Evolutionary conservation across 2,329 filamentous ascomycete genomes (phyloP).

Genomic region (Massarina eburnea): DNA sequence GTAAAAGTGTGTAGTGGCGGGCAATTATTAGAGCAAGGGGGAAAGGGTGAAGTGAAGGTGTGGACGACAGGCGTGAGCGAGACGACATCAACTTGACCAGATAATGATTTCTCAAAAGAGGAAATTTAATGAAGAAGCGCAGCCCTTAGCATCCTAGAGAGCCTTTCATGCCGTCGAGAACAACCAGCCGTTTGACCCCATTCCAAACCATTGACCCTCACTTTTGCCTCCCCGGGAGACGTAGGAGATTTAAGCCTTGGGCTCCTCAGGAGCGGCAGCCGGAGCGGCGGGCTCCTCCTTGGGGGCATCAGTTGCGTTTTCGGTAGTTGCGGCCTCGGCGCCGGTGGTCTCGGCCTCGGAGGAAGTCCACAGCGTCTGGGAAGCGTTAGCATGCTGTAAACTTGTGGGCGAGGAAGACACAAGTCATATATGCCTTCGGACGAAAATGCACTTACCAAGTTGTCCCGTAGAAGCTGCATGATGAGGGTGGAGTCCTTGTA

Average conservation of each 20-base stretch:
- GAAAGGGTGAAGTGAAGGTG: too few relatives aligned
- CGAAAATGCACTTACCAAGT: conserved; percentile 63
- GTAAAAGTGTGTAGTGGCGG: too few relatives aligned
- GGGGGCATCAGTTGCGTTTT: conserved; percentile 55
- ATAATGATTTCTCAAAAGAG: conserved; percentile 36
- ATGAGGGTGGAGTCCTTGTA: conserved; percentile 99
- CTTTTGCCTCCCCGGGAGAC: conserved; percentile 35
- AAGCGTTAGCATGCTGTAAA: conserved; percentile 25
- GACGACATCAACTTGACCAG: conserved; percentile 31
- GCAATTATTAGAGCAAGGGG: too few relatives aligned
- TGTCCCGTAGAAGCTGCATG: conserved; percentile 98
- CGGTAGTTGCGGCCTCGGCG: conserved; percentile 57
- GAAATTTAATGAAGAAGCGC: conserved; percentile 37
- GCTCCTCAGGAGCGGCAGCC: conserved; percentile 60
- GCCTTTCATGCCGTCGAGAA: conserved; percentile 35
- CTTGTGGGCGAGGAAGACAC: too few relatives aligned
- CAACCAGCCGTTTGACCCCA: conserved; percentile 30
- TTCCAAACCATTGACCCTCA: conserved; percentile 35
- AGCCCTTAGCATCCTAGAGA: conserved; percentile 34
- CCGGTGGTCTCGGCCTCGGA: conserved; percentile 88
- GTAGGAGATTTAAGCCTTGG: conserved; percentile 55
- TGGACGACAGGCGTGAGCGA: background rate
- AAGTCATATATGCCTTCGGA: background rate
- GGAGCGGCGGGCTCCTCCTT: conserved; percentile 33
- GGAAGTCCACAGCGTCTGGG: conserved; percentile 96